Evolutionary conservation across 176 grass and related monocot species (phyloP), one percentile per base, ranked within the genome.

Genomic region (Phoenix roebelenii): DNA sequence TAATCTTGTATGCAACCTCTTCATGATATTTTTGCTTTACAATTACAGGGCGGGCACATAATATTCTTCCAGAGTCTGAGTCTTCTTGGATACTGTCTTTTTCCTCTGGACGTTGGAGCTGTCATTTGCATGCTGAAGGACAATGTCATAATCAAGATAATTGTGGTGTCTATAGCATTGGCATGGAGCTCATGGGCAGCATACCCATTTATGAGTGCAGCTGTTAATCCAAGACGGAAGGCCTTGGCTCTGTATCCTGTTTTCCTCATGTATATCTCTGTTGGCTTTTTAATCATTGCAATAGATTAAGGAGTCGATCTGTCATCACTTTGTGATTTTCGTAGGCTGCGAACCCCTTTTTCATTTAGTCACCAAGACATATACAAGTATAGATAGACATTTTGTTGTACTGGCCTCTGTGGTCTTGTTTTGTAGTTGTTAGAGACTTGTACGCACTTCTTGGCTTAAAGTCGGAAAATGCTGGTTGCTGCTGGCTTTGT

Each of bases 31-130:
- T 39, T 70, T 61, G 64, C 14, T 66, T 35, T 58, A 6, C 39
- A 16, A 7, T 70, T 72, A 52, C 65, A 98, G 94, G 94, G 94
- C 59, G 94, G 94, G 50, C 88, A 98, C 64, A 98, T 98, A 63
- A 93, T 98, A 65, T 92, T 98, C 75, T 98, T 98, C 73, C 94
- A 98, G 61, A 98, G 94, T 64, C 81, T 98, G 16, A 98, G 94
- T 65, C 87, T 98, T 62, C 84, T 98, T 64, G 94, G 94, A 14
- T 98, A 98, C 57, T 98, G 94, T 22, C 51, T 98, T n/a, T 98
- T 98, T 66, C 94, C 88, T 14, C 67, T 98, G 72, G 94, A 92
- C 52, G 49, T 98, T 22, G 88, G 94, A 54, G 88, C 94, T 67
- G 57, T 98, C 22, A 59, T 98, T 29, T 92, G 94, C 71, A 65